Base-by-base conservation (phyloP, 441 rosid genomes). In the Gossypium davidsonii region DNA sequence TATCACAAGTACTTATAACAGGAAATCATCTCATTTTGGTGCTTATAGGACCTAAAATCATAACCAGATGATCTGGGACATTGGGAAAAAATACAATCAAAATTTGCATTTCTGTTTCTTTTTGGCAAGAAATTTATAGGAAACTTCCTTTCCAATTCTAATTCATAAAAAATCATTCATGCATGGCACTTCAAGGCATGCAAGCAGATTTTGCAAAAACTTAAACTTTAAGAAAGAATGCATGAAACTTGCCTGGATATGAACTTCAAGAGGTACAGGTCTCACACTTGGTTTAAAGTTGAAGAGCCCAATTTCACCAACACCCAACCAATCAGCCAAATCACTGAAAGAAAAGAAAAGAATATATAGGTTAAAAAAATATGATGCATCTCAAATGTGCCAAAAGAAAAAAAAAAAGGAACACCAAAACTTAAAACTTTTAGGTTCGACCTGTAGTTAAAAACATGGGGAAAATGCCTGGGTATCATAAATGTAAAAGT, bases 261-360 rank as follows among this genome's bases (percentile, higher is more conserved):
- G 99, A 76, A 96, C 98, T 89, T 93, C 97, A 76, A 96, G 94
- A 28, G 99, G 99, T 65, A 93, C 99, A 73, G 99, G 99, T 83
- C 99, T 88, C 80, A 96, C 99, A 81, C 99, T 96, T 74, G 98
- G 98, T 86, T 96, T 96, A 79, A 96, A 96, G 83, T 96, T 96
- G 91, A 93, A 96, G 70, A 96, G 92, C 78, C 99, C 98, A 5
- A 83, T 79, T 78, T 96, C 99, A 64, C 86, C 91, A 79, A 96
- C 97, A 76, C 98, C 99, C 88, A 96, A 79, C 99, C 99, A 96
- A 82, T 93, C 99, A 79, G 96, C 97, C 89, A 96, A 85, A 84
- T 96, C 97, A 80, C 99, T 93, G 78, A 44, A 81, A 42, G 62
- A 78, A 75, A 21, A 75, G n/a, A 21, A 46, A 1, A 37, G 25